Base-by-base conservation (phyloP, 352 stramenopile species). In the Phytophthora ohioensis region DNA sequence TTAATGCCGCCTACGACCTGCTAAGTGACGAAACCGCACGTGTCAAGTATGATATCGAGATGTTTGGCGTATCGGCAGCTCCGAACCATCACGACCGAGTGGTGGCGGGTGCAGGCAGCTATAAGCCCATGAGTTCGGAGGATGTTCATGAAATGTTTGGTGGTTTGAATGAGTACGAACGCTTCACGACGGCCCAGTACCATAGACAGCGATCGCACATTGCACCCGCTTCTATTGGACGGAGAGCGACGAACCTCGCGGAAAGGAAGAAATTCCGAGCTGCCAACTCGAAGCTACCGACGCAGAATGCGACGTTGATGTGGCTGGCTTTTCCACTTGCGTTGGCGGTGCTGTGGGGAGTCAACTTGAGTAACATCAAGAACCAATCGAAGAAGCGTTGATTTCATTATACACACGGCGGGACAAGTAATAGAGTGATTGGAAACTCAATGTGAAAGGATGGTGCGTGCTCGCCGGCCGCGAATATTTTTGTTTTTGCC, bases 111-210 rank as follows among this genome's bases (percentile, higher is more conserved):
- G 31, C 57, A 8, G 57, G 58, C 3, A 78, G 77, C 51, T 94
- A 94, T 75, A 87, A 82, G 59, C 73, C 75, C 31, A 90, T 94
- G 83, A 92, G 73, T 11, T 87, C 80, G 2, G 66, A 86, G 15
- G 85, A 94, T 49, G 84, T 94, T 30, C 77, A 94, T 73, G 63
- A 87, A 34, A 91, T 94, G 81, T 91, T 94, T 35, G 82, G 80
- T 0, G 84, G 80, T 0, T 69, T 92, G 15, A 94, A 94, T 68
- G 75, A 76, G 45, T 91, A 85, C 64, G 85, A 92, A 58, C 87
- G 87, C 75, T 92, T 92, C 61, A 91, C 85, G 21, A 94, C 87
- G 15, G 87, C 87, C 13, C 71, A 94, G 60, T 94, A 91, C 67
- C 76, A 94, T 48, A 68, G 69, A 39, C 70, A 81, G 55, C 82